Percentiles rank a stretch among this genome's conserved stretches.
phyloP scores from a whole-genome alignment of 352 stramenopile genomes.

The Phytophthora fragariaefolia region DNA sequence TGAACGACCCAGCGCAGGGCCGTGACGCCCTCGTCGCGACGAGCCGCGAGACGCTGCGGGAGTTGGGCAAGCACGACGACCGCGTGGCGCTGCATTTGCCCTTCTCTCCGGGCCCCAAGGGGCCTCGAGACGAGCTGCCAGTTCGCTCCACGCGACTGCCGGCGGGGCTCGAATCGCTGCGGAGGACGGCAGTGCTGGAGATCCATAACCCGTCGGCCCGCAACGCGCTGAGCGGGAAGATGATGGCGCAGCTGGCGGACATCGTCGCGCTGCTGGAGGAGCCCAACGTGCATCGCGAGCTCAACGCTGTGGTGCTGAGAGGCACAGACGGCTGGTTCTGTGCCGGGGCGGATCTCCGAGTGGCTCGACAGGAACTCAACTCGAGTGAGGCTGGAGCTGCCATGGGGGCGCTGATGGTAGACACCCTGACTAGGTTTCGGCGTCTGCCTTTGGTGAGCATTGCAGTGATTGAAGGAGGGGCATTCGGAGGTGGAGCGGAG shows the following conservation, averaged over 20 bases:
- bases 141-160: constrained; percentile 8
- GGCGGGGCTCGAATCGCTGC: constrained; percentile 26
- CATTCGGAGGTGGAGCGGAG: constrained; percentile 85
- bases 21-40: constrained; percentile 34
- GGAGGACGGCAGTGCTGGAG: constrained; percentile 59
- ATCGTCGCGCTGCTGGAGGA: constrained; percentile 65
- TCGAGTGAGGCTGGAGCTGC: constrained; percentile 59
- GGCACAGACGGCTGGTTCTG: constrained; percentile 78
- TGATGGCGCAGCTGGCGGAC: constrained; percentile 87
- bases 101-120: constrained; percentile 13
- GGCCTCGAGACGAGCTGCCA: neutral
- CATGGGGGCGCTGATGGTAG: constrained; percentile 77
- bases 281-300: constrained; percentile 44
- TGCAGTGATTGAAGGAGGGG: constrained; percentile 71
- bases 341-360: constrained; percentile 75
- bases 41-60: constrained; percentile 54
- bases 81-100: constrained; percentile 40
- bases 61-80: constrained; percentile 47
- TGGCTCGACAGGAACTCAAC: constrained; percentile 76
- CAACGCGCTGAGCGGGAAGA: constrained; percentile 81
- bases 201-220: constrained; percentile 68
- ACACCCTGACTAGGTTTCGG: constrained; percentile 72
- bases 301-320: constrained; percentile 64
- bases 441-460: constrained; percentile 79
- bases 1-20: constrained; percentile 43